phyloP scores from a whole-genome alignment of 129 eudicot species.

The Logfia minima region DNA sequence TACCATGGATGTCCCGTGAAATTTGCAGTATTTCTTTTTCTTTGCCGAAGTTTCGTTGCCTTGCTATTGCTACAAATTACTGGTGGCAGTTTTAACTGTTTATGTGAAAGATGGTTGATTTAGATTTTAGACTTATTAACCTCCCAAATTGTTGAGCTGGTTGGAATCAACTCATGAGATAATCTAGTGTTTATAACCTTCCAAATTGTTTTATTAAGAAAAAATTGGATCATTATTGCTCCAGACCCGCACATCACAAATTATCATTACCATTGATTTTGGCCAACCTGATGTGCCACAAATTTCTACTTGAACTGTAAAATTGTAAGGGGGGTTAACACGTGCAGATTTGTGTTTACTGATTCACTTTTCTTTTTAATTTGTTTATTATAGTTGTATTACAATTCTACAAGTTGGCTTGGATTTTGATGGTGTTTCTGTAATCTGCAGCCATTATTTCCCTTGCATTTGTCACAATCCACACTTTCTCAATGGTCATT shows the following conservation, averaged over 20 bases:
- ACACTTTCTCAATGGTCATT: conserved; percentile 98
- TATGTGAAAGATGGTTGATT: background rate
- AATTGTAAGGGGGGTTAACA: too few species aligned
- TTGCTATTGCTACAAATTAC: background rate
- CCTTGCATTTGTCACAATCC: conserved; percentile 93
- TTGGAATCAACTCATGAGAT: too few species aligned
- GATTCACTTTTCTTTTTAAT: background rate
- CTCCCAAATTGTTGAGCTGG: too few species aligned
- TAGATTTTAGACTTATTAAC: background rate
- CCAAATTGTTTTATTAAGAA: background rate
- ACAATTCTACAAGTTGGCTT: background rate
- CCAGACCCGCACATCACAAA: background rate
- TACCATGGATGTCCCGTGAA: background rate
- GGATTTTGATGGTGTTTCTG: background rate
- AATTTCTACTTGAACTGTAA: too few species aligned
- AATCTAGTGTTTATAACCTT: background rate
- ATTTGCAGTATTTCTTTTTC: background rate
- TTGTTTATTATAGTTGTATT: background rate
- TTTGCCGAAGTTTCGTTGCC: background rate
- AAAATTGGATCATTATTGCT: background rate
- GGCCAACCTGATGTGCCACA: too few species aligned
- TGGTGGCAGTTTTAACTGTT: background rate
- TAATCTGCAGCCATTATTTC: conserved; percentile 73
- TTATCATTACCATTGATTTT: background rate
- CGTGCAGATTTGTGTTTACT: too few species aligned